Conservation (phyloP, 345 rosid genomes). For the Viola odorata region DNA sequence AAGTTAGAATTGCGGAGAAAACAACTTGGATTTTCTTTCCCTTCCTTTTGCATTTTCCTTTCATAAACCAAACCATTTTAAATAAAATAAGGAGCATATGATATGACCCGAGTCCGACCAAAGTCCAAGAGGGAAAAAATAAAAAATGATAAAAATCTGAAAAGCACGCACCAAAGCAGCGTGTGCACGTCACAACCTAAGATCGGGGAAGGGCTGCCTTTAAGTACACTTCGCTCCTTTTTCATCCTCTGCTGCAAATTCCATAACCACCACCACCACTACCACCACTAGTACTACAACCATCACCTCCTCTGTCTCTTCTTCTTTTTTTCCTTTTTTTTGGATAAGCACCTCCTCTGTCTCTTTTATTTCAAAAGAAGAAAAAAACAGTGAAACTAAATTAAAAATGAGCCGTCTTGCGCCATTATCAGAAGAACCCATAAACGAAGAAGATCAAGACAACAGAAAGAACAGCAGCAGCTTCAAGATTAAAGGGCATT, state of each 20-base stretch:
- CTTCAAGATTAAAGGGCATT: constrained; percentile 36
- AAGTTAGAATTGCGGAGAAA: too few relatives aligned
- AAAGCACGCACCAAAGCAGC: constrained; percentile 26
- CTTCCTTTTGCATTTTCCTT: too few relatives aligned
- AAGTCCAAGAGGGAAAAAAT: not conserved
- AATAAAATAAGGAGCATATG: too few relatives aligned
- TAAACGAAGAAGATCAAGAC: constrained; percentile 37
- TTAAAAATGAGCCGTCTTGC: constrained; percentile 58
- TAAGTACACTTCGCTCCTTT: constrained; percentile 14
- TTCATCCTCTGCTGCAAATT: not conserved
- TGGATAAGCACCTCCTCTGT: constrained; percentile 1
- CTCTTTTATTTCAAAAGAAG: not conserved
- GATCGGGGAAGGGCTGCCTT: constrained; percentile 6
- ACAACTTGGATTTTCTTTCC: too few relatives aligned
- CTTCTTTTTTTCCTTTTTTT: constrained; percentile 8
- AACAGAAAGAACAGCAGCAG: constrained; percentile 15
- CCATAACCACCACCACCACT: not conserved
- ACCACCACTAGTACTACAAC: not conserved
- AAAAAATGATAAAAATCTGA: accelerated
- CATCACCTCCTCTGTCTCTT: not conserved
- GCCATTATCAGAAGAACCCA: constrained; percentile 77
- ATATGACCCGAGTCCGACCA: too few relatives aligned
- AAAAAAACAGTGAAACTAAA: not conserved
- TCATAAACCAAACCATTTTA: too few relatives aligned
- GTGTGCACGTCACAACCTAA: constrained; percentile 23